Evolutionary conservation across 768 basidiomycete genomes (phyloP).

Genomic region (Paxillus involutus): DNA sequence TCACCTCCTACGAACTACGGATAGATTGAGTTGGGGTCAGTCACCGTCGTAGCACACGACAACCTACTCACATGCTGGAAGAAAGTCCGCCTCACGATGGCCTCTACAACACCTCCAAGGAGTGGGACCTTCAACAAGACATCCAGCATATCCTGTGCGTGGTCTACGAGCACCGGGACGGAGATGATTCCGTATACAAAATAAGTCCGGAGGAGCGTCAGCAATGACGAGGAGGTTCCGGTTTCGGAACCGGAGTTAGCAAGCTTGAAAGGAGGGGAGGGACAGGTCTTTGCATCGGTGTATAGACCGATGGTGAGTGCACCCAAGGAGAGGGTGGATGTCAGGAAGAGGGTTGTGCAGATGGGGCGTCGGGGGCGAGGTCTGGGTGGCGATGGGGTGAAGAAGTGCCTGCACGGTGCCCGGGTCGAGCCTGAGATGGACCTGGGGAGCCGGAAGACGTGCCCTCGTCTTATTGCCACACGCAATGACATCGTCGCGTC

Average conservation of each 20-base stretch:
- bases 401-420: conserved; percentile 5
- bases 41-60: neutral
- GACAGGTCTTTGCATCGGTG: conserved; percentile 26
- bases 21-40: neutral
- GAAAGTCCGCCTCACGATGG: conserved; percentile 76
- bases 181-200: conserved; percentile 82
- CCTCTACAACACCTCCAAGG: conserved; percentile 62
- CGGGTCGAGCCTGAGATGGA: neutral
- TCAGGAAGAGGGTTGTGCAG: conserved; percentile 15
- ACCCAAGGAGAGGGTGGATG: conserved; percentile 19
- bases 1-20: conserved; percentile 87
- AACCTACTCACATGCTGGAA: conserved; percentile 68
- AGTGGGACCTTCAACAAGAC: conserved; percentile 49
- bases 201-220: conserved; percentile 65
- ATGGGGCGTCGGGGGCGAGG: conserved; percentile 4
- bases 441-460: neutral
- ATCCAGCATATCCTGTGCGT: conserved; percentile 65
- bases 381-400: neutral
- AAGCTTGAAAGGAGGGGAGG: conserved; percentile 18
- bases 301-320: conserved; percentile 18
- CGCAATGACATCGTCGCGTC: conserved; percentile 8
- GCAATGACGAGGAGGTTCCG: conserved; percentile 24
- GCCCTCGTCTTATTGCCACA: conserved; percentile 9
- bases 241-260: neutral
- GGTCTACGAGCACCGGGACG: conserved; percentile 71